Evolutionary conservation across 2,329 filamentous ascomycete genomes (phyloP).

Genomic region (Clarireedia monteithiana): DNA sequence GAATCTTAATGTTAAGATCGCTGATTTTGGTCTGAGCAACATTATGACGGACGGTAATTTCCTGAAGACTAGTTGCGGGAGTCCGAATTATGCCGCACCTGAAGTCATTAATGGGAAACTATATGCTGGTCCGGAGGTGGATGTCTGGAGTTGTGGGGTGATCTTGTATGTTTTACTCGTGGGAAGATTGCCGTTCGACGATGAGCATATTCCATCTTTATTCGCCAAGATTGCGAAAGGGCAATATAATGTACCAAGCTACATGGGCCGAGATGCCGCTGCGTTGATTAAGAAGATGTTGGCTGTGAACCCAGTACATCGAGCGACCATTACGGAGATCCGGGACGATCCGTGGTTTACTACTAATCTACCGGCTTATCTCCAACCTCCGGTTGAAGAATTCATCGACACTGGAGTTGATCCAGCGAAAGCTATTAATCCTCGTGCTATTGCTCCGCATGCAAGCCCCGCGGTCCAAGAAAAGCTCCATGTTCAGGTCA

Average conservation of each 20-base stretch:
- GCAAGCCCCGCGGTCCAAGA: conserved; percentile 74
- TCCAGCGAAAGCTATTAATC: conserved; percentile 82
- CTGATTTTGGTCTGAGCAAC: conserved; percentile 96
- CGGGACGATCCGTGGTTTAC: conserved; percentile 91
- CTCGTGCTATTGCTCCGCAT: conserved; percentile 70
- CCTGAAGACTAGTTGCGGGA: conserved; percentile 95
- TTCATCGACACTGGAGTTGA: conserved; percentile 93
- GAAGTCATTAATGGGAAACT: conserved; percentile 97
- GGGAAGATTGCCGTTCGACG: conserved; percentile 86
- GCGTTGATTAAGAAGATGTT: conserved; percentile 86
- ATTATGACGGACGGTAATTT: conserved; percentile 99
- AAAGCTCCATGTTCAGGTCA: conserved; percentile 84
- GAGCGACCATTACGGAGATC: conserved; percentile 91
- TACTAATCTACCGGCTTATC: conserved; percentile 76
- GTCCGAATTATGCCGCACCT: conserved; percentile 94
- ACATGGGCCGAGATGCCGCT: conserved; percentile 79
- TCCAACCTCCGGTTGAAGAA: conserved; percentile 81
- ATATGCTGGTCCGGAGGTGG: conserved; percentile 94
- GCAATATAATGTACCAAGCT: conserved; percentile 84
- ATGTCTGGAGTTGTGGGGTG: conserved; percentile 95
- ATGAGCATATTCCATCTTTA: conserved; percentile 93
- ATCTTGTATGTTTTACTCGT: conserved; percentile 80
- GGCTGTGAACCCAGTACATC: conserved; percentile 87
- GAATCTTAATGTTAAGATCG: conserved; percentile 96
- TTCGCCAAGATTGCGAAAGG: conserved; percentile 98